Percentiles rank a stretch among this genome's conserved stretches.
Conservation (phyloP, 148 eudicot species). For the Fagopyrum homotropicum region DNA sequence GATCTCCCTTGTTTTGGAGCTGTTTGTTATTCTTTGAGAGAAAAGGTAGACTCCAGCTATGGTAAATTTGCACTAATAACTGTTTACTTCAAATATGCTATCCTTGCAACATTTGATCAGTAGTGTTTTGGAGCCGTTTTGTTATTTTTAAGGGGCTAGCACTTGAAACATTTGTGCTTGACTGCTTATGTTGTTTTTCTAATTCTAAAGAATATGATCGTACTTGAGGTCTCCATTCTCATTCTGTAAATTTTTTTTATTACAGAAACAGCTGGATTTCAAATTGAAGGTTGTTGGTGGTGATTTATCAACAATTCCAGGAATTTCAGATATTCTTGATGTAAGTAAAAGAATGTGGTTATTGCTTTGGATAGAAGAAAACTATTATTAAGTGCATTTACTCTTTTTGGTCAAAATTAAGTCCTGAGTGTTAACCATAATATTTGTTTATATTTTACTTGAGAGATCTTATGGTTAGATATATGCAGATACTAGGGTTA, state of each 20-base stretch:
- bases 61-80: background rate
- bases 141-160: background rate
- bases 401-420: background rate
- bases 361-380: background rate
- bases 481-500: too few relatives aligned
- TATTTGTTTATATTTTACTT: too few relatives aligned
- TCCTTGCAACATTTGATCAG: background rate
- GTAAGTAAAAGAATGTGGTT: slow-evolving; percentile 25
- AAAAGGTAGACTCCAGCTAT: slow-evolving; percentile 41
- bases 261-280: slow-evolving; percentile 76
- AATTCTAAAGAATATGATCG: background rate
- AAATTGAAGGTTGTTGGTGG: slow-evolving; percentile 79
- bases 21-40: slow-evolving; percentile 57
- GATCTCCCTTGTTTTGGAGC: slow-evolving; percentile 90
- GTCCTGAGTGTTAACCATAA: background rate
- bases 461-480: too few relatives aligned
- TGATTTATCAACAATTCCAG: slow-evolving; percentile 70
- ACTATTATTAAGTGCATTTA: background rate
- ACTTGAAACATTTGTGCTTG: background rate
- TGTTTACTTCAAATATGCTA: background rate
- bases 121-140: background rate
- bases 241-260: slow-evolving; percentile 1
- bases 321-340: slow-evolving; percentile 77
- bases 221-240: background rate
- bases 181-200: background rate